These are phyloP conservation scores for Acanthamoeba royreba DNA, from an alignment of 208 protist species.

Conservation along the genomic window DNA sequence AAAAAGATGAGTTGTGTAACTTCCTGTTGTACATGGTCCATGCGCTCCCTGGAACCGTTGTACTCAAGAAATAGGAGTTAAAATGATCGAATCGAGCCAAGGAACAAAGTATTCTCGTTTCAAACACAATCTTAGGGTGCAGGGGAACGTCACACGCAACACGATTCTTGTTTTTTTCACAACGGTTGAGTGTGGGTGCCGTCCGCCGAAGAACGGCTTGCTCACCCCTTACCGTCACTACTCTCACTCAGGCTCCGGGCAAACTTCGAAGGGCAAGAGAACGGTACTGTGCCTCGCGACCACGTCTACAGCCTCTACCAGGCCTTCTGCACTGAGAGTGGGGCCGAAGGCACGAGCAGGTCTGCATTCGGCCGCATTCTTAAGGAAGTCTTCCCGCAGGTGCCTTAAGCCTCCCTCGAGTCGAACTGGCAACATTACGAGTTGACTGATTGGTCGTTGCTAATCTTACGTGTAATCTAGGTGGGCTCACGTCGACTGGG, in stretches of 20 bases:
- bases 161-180: too few species aligned
- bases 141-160: too few species aligned
- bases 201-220: too few species aligned
- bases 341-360: not conserved
- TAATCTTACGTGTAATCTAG: not conserved
- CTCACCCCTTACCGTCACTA: too few species aligned
- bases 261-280: not conserved
- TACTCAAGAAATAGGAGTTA: too few species aligned
- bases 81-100: too few species aligned
- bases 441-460: not conserved
- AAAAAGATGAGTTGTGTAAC: too few species aligned
- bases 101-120: too few species aligned
- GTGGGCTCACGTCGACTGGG: not conserved
- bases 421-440: not conserved
- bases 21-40: too few species aligned
- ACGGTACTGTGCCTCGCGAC: not conserved
- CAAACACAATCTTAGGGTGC: too few species aligned
- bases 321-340: not conserved
- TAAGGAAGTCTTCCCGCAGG: not conserved
- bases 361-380: not conserved
- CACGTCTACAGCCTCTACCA: not conserved
- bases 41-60: too few species aligned
- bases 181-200: too few species aligned
- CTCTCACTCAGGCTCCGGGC: not conserved
- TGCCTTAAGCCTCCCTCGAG: not conserved